phyloP scores from a whole-genome alignment of 441 rosid species.

The Erodium texanum region DNA sequence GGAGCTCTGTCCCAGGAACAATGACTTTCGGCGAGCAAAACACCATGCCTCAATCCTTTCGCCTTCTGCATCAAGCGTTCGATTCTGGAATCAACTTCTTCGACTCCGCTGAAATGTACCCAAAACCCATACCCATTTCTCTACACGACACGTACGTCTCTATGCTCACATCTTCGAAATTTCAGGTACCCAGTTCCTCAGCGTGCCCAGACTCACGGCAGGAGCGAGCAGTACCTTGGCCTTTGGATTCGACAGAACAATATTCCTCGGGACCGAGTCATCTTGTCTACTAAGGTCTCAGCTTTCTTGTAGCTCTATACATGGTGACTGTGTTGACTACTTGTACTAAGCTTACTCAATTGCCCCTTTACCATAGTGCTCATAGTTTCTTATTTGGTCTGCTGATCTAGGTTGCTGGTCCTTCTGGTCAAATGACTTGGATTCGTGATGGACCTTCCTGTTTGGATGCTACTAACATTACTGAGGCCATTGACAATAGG shows the following conservation, averaged over 20 bases:
- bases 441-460: constrained; percentile 49
- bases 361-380: neutral
- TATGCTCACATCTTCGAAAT: neutral
- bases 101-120: constrained; percentile 61
- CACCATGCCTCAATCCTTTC: constrained; percentile 39
- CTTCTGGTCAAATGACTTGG: constrained; percentile 64
- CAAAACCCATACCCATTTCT: neutral
- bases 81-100: constrained; percentile 55
- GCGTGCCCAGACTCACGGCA: constrained; percentile 49
- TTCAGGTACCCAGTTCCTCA: constrained; percentile 67
- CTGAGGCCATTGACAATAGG: constrained; percentile 47
- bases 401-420: constrained; percentile 44
- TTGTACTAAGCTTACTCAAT: neutral
- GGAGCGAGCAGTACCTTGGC: constrained; percentile 58
- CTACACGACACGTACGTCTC: too few relatives aligned
- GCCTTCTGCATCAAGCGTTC: constrained; percentile 49
- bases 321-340: too few relatives aligned
- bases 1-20: constrained; percentile 31
- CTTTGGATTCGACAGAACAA: constrained; percentile 46
- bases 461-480: constrained; percentile 46
- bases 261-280: constrained; percentile 43
- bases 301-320: neutral
- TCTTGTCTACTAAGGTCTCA: constrained; percentile 45
- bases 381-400: neutral
- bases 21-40: constrained; percentile 67